Conservation (phyloP, 75 land plant genomes). For the Sequoiadendron giganteum region DNA sequence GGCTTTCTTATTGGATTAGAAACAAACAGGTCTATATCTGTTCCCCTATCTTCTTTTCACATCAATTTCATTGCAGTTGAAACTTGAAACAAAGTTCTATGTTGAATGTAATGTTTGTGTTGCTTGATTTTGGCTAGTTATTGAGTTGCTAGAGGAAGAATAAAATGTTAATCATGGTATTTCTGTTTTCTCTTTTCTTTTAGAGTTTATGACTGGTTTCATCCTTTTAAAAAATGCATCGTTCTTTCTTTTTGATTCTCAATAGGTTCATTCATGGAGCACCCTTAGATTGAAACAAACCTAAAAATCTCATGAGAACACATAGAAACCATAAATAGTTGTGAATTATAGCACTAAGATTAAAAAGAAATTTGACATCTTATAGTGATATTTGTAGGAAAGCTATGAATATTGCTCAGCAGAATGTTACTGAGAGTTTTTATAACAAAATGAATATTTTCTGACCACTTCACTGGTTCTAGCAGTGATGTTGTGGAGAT, state of each 20-base stretch:
- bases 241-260: not conserved
- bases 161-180: not conserved
- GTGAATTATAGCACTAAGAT: not conserved
- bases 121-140: not conserved
- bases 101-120: not conserved
- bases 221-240: not conserved
- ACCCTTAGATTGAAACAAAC: not conserved
- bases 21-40: slow-evolving; percentile 62
- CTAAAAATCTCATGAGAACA: not conserved
- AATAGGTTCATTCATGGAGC: not conserved
- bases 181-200: not conserved
- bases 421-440: not conserved
- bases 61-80: not conserved
- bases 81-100: not conserved
- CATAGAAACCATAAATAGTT: not conserved
- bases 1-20: slow-evolving; percentile 87
- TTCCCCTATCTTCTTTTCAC: not conserved
- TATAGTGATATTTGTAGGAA: not conserved
- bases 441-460: slow-evolving; percentile 8
- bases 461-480: not conserved
- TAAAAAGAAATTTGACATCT: not conserved
- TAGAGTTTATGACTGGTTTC: not conserved
- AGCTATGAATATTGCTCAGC: not conserved
- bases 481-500: slow-evolving; percentile 89
- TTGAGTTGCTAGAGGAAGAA: not conserved